phyloP scores from a whole-genome alignment of 1,139 yeast species.

The Meyerozyma carpophila region DNA sequence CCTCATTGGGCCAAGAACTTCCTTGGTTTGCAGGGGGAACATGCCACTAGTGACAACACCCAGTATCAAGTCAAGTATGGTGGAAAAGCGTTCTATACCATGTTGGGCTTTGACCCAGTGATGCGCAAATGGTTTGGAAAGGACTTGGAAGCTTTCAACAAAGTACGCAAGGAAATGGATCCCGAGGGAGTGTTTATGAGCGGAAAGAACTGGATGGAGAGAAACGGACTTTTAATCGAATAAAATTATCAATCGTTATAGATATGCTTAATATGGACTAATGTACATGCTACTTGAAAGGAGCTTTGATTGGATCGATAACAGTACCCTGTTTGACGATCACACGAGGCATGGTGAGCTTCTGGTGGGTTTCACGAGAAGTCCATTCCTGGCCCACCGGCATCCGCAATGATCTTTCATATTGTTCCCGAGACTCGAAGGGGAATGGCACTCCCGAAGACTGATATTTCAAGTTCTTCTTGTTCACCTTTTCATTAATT shows the following conservation, averaged over 20 bases:
- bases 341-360: slow-evolving; percentile 82
- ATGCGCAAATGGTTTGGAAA: slow-evolving; percentile 80
- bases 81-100: slow-evolving; percentile 57
- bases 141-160: slow-evolving; percentile 54
- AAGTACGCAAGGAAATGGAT: slow-evolving; percentile 61
- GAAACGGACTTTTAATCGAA: slow-evolving; percentile 63
- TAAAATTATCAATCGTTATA: slow-evolving; percentile 4
- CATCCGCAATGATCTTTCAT: slow-evolving; percentile 88
- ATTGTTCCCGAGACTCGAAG: slow-evolving; percentile 87
- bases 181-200: slow-evolving; percentile 79
- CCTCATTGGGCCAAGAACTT: slow-evolving; percentile 99
- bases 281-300: slow-evolving; percentile 37
- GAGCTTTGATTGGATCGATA: slow-evolving; percentile 83
- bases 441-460: slow-evolving; percentile 91
- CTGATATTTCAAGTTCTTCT: slow-evolving; percentile 79
- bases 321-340: slow-evolving; percentile 84
- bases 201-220: slow-evolving; percentile 70
- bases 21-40: slow-evolving; percentile 50
- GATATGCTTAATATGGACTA: background rate
- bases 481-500: slow-evolving; percentile 81
- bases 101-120: slow-evolving; percentile 72
- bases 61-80: slow-evolving; percentile 35
- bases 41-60: slow-evolving; percentile 33
- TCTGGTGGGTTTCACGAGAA: slow-evolving; percentile 80
- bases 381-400: slow-evolving; percentile 99